Conservation (phyloP, 768 basidiomycete species). For the Termitomyces sp. region DNA sequence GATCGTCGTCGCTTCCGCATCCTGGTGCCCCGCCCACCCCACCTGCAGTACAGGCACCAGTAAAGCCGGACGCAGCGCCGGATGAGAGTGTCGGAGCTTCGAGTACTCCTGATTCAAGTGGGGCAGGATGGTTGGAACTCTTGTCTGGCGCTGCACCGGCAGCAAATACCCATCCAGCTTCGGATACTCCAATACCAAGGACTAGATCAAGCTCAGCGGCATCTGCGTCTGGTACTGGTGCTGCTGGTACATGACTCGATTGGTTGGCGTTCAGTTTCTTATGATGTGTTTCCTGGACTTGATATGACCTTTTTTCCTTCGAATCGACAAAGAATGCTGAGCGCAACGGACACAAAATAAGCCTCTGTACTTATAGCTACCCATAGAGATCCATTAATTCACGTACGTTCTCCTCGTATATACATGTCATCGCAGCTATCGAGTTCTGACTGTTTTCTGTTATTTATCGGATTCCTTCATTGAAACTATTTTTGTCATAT, state of each 20-base stretch:
- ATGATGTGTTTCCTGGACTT: background rate
- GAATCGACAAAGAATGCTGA: background rate
- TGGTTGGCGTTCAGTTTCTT: background rate
- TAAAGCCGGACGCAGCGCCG: background rate
- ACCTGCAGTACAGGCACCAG: background rate
- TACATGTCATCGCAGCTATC: background rate
- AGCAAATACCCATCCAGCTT: background rate
- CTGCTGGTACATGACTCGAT: background rate
- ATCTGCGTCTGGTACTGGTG: background rate
- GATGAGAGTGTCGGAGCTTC: background rate
- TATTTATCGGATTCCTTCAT: background rate
- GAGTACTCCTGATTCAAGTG: background rate
- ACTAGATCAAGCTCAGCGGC: slow-evolving; percentile 2
- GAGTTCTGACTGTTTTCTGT: background rate
- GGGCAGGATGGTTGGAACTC: slow-evolving; percentile 12
- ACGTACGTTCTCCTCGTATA: background rate
- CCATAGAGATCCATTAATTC: slow-evolving; percentile 2
- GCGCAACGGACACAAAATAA: background rate
- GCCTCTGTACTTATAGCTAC: slow-evolving; percentile 2
- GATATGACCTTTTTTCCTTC: background rate
- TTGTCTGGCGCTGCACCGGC: slow-evolving; percentile 7
- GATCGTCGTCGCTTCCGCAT: background rate
- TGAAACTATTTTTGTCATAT: background rate
- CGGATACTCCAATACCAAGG: slow-evolving; percentile 3
- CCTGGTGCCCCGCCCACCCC: slow-evolving; percentile 3